phyloP scores from a whole-genome alignment of 768 basidiomycete species.

The Leccinum truebloodii region DNA sequence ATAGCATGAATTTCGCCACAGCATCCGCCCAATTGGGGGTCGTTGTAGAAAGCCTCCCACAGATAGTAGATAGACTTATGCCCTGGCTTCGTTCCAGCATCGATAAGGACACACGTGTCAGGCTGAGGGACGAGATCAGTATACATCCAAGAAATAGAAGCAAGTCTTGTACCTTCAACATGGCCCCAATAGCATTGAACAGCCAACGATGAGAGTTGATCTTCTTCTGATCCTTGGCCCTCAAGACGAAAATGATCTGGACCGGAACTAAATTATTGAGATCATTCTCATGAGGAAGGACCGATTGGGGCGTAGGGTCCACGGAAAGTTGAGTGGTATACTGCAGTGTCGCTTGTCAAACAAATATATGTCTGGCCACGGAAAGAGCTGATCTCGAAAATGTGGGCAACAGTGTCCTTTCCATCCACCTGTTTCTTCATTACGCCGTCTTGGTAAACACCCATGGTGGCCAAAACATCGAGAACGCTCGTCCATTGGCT shows the following conservation, averaged over 20 bases:
- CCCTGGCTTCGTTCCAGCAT: slow-evolving; percentile 96
- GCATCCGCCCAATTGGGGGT: slow-evolving; percentile 77
- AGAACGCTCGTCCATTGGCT: slow-evolving; percentile 91
- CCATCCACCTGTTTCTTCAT: slow-evolving; percentile 93
- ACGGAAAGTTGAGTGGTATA: slow-evolving; percentile 97
- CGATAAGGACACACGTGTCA: slow-evolving; percentile 88
- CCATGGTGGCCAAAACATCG: slow-evolving; percentile 85
- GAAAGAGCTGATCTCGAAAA: slow-evolving; percentile 74
- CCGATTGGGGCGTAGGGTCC: slow-evolving; percentile 85
- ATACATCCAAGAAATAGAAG: slow-evolving; percentile 5
- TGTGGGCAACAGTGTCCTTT: slow-evolving; percentile 89
- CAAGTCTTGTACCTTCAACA: slow-evolving; percentile 57
- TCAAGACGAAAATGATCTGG: slow-evolving; percentile 87
- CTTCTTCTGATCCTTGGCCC: slow-evolving; percentile 95
- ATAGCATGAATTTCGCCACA: slow-evolving; percentile 97
- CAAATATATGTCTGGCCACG: neutral
- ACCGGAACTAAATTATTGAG: slow-evolving; percentile 92
- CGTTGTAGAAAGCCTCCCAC: slow-evolving; percentile 90
- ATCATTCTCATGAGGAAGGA: slow-evolving; percentile 87
- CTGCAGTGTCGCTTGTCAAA: slow-evolving; percentile 39
- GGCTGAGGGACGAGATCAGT: slow-evolving; percentile 50
- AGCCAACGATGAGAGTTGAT: slow-evolving; percentile 96
- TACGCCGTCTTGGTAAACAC: slow-evolving; percentile 92
- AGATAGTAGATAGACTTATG: slow-evolving; percentile 95
- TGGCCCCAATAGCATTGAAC: slow-evolving; percentile 89